Base-by-base conservation (phyloP, 2,329 filamentous ascomycete genomes). In the Hypoxylon sp. region DNA sequence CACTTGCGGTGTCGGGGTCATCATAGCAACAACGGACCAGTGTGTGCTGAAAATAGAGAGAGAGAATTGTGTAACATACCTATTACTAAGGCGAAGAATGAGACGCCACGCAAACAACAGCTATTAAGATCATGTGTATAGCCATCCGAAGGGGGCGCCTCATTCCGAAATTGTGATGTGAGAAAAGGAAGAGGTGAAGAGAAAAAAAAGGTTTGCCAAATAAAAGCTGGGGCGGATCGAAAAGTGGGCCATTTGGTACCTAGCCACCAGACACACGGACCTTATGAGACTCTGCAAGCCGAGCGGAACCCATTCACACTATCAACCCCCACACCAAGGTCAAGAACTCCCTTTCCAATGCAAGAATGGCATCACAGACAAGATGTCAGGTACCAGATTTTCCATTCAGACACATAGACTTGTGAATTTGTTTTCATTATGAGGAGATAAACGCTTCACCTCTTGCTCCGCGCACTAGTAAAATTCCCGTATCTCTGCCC, bases 1-100 rank as follows among this genome's bases (percentile, higher is more conserved):
- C 75, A 76, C 75, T 76, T 74, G 70, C 73, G 68, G 74, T 76
- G 76, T 75, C 76, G 75, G 73, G 72, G 72, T 78, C 76, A 78
- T 78, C 76, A 78, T 77, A 49, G 65, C 65, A 64, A 50, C 65
- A 64, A 50, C 13, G 34, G 25, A 46, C 36, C 11, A 19, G 32
- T 32, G 52, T 25, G 38, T 25, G 5, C 19, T 19, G 46, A 51
- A 19, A 30, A 21, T 46, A 43, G 7, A 6, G 41, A 28, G 17
- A n/a, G n/a, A n/a, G n/a, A n/a, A 28, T 36, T 10, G 5, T 17
- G 21, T 21, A 60, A 50, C 63, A 14, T 69, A 69, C 67, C 59
- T 59, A 6, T 10, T 48, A 13, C 3, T 9, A 49, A 49, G 9
- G 14, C 23, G 14, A 48, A 7, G 17, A 34, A 32, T 45, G n/a